phyloP scores from a whole-genome alignment of 2,329 filamentous ascomycete species.

The Aspergillus pseudotamarii region DNA sequence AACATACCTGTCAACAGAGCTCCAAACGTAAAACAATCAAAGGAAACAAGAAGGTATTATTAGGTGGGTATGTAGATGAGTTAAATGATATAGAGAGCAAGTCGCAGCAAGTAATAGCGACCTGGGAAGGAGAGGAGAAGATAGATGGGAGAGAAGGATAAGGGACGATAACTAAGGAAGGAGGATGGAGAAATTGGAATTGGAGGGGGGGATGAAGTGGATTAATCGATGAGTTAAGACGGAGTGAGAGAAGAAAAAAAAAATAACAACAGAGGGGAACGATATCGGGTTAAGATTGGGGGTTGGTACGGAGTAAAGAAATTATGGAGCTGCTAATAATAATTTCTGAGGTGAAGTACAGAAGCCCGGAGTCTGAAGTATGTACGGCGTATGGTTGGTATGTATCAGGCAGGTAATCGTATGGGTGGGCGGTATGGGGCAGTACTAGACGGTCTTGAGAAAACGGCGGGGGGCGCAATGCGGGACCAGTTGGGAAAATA shows the following conservation, averaged over 20 bases:
- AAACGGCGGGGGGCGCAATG: not conserved
- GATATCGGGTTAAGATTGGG: constrained; percentile 13
- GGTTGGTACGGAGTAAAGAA: constrained; percentile 6
- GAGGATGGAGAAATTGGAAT: constrained; percentile 19
- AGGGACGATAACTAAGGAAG: constrained; percentile 26
- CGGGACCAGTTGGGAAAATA: constrained; percentile 2
- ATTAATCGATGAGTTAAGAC: constrained; percentile 14
- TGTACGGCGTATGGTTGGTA: not conserved
- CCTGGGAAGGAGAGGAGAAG: constrained; percentile 20
- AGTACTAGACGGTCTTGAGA: not conserved
- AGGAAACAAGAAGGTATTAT: constrained; percentile 17
- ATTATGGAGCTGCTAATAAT: constrained; percentile 7
- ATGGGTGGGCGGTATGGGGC: constrained; percentile 4
- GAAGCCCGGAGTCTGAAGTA: not conserved
- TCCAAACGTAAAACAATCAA: constrained; percentile 16
- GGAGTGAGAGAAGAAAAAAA: constrained; percentile 18
- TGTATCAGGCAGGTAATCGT: not conserved
- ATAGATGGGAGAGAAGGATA: constrained; percentile 25
- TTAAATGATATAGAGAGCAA: constrained; percentile 16
- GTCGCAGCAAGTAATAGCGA: constrained; percentile 13
- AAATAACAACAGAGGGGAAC: constrained; percentile 11
- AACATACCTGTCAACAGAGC: constrained; percentile 27
- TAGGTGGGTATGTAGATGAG: constrained; percentile 18
- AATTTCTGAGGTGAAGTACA: not conserved
- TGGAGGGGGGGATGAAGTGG: constrained; percentile 12